These are phyloP conservation scores for Sanguinoderma infundibulare DNA, from an alignment of 1,284 basidiomycete genomes.

Conservation along the genomic window DNA sequence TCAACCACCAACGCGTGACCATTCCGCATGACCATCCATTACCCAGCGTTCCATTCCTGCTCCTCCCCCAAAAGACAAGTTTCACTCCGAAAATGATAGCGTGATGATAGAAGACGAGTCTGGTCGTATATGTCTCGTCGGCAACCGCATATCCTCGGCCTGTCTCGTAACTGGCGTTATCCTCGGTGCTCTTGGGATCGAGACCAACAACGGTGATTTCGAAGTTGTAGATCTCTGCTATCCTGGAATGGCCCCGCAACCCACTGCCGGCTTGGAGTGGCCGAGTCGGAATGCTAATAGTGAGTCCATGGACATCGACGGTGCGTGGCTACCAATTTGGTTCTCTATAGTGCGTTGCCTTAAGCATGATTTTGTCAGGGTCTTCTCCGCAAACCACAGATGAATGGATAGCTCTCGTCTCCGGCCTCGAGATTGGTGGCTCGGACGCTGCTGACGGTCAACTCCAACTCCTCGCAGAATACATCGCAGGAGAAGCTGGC, in stretches of 20 bases:
- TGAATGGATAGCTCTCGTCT: slow-evolving; percentile 84
- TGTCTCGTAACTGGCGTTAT: slow-evolving; percentile 90
- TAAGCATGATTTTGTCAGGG: not conserved
- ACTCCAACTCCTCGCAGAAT: slow-evolving; percentile 85
- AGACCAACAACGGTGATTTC: slow-evolving; percentile 90
- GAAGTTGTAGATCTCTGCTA: slow-evolving; percentile 93
- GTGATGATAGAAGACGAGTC: slow-evolving; percentile 96
- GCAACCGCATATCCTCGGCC: slow-evolving; percentile 59
- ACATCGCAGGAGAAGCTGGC: slow-evolving; percentile 86
- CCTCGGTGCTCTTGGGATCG: slow-evolving; percentile 87
- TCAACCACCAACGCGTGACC: not conserved
- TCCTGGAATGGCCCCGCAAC: slow-evolving; percentile 79
- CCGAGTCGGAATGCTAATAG: slow-evolving; percentile 34
- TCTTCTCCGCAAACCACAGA: slow-evolving; percentile 35
- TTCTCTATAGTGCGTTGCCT: not conserved
- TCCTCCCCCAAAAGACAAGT: slow-evolving; percentile 76
- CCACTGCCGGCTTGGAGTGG: slow-evolving; percentile 30
- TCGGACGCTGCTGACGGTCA: slow-evolving; percentile 70
- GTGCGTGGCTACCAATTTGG: slow-evolving; percentile 27
- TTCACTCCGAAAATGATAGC: slow-evolving; percentile 78
- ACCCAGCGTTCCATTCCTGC: slow-evolving; percentile 86
- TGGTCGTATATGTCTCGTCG: slow-evolving; percentile 89
- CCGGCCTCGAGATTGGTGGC: slow-evolving; percentile 79
- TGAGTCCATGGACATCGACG: slow-evolving; percentile 49
- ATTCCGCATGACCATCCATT: not conserved